A percentile compares a stretch with the other conserved stretches of the same genome.
Evolutionary conservation across 169 alveolate species (phyloP).

Genomic region (Eimeria sp.): DNA sequence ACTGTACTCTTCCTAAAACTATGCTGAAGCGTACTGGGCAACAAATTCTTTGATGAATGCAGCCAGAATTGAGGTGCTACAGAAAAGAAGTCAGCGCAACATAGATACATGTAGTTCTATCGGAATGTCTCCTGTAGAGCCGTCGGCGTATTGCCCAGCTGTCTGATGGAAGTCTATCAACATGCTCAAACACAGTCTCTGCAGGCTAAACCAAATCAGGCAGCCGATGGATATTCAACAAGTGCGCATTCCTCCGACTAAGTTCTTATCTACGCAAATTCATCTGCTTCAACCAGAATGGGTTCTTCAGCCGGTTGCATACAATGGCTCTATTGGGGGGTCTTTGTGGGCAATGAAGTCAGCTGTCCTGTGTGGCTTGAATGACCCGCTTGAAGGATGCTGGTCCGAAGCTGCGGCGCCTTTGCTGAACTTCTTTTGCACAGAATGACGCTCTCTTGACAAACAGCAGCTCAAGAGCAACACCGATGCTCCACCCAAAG

Average conservation of each 20-base stretch:
- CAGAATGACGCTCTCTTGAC: constrained; percentile 6
- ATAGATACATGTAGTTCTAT: neutral
- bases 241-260: neutral
- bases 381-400: constrained; percentile 25
- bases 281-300: neutral
- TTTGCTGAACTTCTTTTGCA: neutral
- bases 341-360: neutral
- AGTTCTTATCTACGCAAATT: neutral
- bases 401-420: constrained; percentile 50
- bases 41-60: neutral
- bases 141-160: neutral
- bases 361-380: constrained; percentile 4
- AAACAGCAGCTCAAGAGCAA: constrained; percentile 78
- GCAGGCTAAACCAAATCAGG: neutral
- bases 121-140: neutral
- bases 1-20: constrained; percentile 83
- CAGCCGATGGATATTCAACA: neutral
- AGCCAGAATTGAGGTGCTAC: neutral
- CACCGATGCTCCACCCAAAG: constrained; percentile 88
- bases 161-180: constrained; percentile 4
- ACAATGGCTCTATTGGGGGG: neutral
- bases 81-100: neutral
- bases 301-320: neutral
- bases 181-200: neutral
- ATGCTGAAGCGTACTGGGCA: constrained; percentile 4